Conservation (phyloP, 2,329 filamentous ascomycete species). For the Aspergillus pseudoterreus region DNA sequence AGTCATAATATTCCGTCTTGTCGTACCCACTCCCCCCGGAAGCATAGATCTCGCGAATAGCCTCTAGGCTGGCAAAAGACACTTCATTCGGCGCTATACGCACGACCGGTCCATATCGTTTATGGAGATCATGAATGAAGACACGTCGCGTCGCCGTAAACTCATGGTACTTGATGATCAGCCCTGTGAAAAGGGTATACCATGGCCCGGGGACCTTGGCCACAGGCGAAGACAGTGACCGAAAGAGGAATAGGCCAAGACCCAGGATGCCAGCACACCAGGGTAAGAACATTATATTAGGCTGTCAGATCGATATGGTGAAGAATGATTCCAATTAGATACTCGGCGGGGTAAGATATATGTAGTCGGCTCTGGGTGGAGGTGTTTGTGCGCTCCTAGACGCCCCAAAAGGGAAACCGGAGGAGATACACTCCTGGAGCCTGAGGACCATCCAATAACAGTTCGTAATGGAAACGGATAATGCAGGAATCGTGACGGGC, state of each 20-base stretch:
- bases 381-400: background rate
- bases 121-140: constrained; percentile 26
- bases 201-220: constrained; percentile 26
- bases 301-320: background rate
- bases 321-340: no score
- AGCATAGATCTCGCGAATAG: constrained; percentile 30
- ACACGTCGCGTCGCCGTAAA: constrained; percentile 25
- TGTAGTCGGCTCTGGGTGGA: background rate
- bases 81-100: constrained; percentile 29
- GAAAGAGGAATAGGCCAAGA: background rate
- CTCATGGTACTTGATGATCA: constrained; percentile 29
- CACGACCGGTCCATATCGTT: constrained; percentile 24
- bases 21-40: constrained; percentile 35
- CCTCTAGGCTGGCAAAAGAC: constrained; percentile 26
- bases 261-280: background rate
- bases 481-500: no score
- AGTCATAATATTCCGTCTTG: constrained; percentile 33
- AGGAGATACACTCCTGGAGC: background rate
- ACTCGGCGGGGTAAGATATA: no score
- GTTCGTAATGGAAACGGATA: no score
- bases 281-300: background rate
- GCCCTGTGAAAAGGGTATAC: constrained; percentile 25
- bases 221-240: background rate
- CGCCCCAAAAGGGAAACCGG: background rate
- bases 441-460: no score